These are phyloP conservation scores for Shiraia sp. DNA, from an alignment of 2,329 filamentous ascomycete species.

Conservation along the genomic window DNA sequence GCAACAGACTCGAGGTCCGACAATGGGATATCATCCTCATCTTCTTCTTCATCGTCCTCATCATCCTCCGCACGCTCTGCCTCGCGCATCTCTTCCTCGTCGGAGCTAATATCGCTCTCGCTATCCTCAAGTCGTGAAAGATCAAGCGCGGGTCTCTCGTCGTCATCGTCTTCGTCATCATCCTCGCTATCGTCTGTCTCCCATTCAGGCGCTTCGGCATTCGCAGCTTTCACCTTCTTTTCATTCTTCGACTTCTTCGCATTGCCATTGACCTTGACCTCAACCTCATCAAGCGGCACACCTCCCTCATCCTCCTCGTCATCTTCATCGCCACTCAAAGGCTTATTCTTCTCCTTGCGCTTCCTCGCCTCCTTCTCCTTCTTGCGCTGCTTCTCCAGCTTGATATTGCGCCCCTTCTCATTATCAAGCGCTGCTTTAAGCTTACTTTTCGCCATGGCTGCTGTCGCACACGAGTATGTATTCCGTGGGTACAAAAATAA, in stretches of 20 bases:
- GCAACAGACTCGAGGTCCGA: conserved; percentile 81
- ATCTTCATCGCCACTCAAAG: conserved; percentile 15
- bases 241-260: conserved; percentile 34
- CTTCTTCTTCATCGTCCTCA: conserved; percentile 44
- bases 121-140: conserved; percentile 44
- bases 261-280: conserved; percentile 33
- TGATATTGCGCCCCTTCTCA: conserved; percentile 67
- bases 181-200: conserved; percentile 41
- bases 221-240: conserved; percentile 36
- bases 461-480: no score
- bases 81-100: conserved; percentile 35
- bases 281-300: conserved; percentile 33
- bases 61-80: conserved; percentile 42
- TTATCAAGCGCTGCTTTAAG: conserved; percentile 62
- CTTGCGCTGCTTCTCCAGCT: conserved; percentile 77
- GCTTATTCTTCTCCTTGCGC: conserved; percentile 45
- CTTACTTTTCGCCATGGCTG: conserved; percentile 57
- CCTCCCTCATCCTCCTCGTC: conserved; percentile 33
- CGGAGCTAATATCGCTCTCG: conserved; percentile 46
- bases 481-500: no score
- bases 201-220: conserved; percentile 32
- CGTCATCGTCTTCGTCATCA: conserved; percentile 44
- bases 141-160: conserved; percentile 28
- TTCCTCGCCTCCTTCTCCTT: conserved; percentile 60
- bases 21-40: conserved; percentile 85